phyloP scores from a whole-genome alignment of 2,329 filamentous ascomycete genomes.

The Sclerotinia trifoliorum region DNA sequence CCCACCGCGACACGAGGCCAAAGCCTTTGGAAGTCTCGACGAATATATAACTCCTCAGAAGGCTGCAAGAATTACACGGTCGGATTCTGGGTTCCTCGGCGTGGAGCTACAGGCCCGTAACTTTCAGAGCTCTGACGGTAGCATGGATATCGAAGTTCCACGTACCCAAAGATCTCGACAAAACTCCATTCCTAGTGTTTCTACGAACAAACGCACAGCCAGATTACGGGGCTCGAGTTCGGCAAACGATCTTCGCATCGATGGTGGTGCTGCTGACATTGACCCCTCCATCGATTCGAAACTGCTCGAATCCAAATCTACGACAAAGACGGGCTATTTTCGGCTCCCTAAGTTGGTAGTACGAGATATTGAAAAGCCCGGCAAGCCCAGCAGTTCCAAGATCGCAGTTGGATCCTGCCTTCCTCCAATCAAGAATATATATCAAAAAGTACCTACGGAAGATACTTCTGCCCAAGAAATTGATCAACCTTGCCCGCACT shows the following conservation, averaged over 20 bases:
- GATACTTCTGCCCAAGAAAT: conserved; percentile 30
- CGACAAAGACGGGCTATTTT: conserved; percentile 27
- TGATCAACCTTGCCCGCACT: conserved; percentile 23
- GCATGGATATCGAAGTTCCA: conserved; percentile 22
- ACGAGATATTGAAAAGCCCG: conserved; percentile 27
- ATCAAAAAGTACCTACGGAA: conserved; percentile 25
- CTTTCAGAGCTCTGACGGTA: conserved; percentile 14
- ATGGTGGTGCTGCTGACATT: conserved; percentile 4
- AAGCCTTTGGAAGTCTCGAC: conserved; percentile 28
- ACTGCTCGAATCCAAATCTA: not conserved
- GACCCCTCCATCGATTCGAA: conserved; percentile 9
- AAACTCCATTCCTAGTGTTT: conserved; percentile 13
- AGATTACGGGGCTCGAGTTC: conserved; percentile 28
- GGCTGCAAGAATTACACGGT: conserved; percentile 26
- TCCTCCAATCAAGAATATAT: not conserved
- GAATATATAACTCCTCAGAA: conserved; percentile 20
- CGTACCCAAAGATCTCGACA: conserved; percentile 13
- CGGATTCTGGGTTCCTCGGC: conserved; percentile 27
- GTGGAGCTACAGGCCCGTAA: conserved; percentile 18
- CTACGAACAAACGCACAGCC: not conserved
- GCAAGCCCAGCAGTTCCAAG: not conserved
- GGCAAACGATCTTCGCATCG: conserved; percentile 24
- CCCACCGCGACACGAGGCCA: conserved; percentile 18
- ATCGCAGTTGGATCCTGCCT: conserved; percentile 17
- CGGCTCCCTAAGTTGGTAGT: conserved; percentile 33